Conservation (phyloP, 495 filamentous ascomycete genomes). For the Trichoderma parareesei region DNA sequence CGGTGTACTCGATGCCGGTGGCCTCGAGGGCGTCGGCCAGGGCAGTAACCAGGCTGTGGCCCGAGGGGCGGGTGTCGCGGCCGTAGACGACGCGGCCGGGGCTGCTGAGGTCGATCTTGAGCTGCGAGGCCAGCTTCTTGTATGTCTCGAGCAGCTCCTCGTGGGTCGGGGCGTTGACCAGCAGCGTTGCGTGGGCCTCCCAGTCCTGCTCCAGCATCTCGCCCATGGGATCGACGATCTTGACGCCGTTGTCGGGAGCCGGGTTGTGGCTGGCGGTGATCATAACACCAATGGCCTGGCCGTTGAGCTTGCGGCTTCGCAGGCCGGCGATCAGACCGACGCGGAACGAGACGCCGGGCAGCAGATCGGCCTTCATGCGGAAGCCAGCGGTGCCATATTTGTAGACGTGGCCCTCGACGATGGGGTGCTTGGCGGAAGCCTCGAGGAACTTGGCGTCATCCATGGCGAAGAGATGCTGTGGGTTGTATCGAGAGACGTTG, state of each 20-base stretch:
- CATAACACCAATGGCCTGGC: conserved; percentile 94
- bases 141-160: conserved; percentile 68
- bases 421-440: conserved; percentile 58
- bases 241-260: conserved; percentile 94
- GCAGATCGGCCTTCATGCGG: conserved; percentile 52
- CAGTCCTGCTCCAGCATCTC: conserved; percentile 95
- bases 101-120: conserved; percentile 63
- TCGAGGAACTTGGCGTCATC: conserved; percentile 40
- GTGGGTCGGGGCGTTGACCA: conserved; percentile 76
- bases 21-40: conserved; percentile 71
- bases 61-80: conserved; percentile 87
- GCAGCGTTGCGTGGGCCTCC: conserved; percentile 77
- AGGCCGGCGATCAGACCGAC: conserved; percentile 83
- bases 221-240: conserved; percentile 95
- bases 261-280: conserved; percentile 98
- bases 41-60: conserved; percentile 68
- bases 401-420: conserved; percentile 61
- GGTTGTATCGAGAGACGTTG: neutral
- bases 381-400: conserved; percentile 91
- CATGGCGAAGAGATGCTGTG: neutral
- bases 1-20: conserved; percentile 60
- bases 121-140: conserved; percentile 57
- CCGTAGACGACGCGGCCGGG: conserved; percentile 80
- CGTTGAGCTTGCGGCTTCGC: conserved; percentile 80
- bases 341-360: conserved; percentile 86